These are phyloP conservation scores for Candida qinlingensis DNA, from an alignment of 805 yeast genomes.

Conservation along the genomic window DNA sequence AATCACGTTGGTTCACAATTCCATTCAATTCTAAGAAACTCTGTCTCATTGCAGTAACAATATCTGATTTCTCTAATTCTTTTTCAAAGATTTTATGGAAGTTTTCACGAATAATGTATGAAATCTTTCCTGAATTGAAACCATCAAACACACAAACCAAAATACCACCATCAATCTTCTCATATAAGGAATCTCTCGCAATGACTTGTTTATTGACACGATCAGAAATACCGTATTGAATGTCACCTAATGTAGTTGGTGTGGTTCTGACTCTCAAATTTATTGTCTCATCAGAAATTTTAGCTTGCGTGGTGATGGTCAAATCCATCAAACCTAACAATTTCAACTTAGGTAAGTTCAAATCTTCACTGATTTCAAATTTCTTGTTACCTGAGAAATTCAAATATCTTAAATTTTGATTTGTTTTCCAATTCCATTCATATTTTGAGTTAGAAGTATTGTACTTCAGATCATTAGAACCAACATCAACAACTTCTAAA, in stretches of 20 bases:
- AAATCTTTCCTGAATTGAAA: conserved; percentile 55
- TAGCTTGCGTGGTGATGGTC: conserved; percentile 75
- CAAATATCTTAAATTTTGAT: conserved; percentile 65
- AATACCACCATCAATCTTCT: conserved; percentile 77
- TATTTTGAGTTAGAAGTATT: conserved; percentile 92
- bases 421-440: conserved; percentile 97
- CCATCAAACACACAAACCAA: conserved; percentile 86
- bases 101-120: conserved; percentile 66
- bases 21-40: conserved; percentile 77
- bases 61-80: conserved; percentile 51
- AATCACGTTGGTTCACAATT: conserved; percentile 52
- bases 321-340: conserved; percentile 92
- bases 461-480: conserved; percentile 84
- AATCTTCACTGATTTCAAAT: conserved; percentile 78
- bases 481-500: conserved; percentile 76
- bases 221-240: conserved; percentile 91
- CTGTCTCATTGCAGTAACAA: conserved; percentile 73
- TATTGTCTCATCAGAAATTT: conserved; percentile 79
- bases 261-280: conserved; percentile 87
- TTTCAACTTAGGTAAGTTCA: conserved; percentile 67
- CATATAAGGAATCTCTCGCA: conserved; percentile 80
- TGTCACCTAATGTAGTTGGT: conserved; percentile 67
- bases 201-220: conserved; percentile 68
- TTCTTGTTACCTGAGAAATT: conserved; percentile 92
- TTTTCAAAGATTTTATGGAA: conserved; percentile 63